Base-by-base conservation (phyloP, 768 basidiomycete species). In the Ramaria sp. region DNA sequence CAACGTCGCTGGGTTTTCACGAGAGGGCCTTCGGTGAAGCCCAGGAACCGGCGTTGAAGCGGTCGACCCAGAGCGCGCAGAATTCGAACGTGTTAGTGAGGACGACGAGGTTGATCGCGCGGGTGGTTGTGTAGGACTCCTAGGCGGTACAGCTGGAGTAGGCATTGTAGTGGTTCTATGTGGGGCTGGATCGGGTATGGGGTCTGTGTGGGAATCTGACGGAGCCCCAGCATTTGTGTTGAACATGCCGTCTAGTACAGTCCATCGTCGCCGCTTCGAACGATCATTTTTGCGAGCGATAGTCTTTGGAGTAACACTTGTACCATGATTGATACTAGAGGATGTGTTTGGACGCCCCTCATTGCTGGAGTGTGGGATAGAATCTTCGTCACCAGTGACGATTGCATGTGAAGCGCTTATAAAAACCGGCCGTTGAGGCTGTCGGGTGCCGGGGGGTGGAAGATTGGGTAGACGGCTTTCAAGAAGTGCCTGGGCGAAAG, bases 401-500 rank as follows among this genome's bases (percentile, higher is more conserved):
- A 67, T 63, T 1, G 73, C 66, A 63, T 70, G 69, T 7, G 79
- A 70, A n/a, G 75, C 57, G 15, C 75, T 68, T 27, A 90, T 70
- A 20, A 89, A 64, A 38, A 89, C 84, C 30, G 88, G 81, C 38
- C 84, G 78, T 64, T 90, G 87, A 10, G 81, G 74, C 51, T 70
- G 82, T 53, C 72, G 72, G 10, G 84, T 77, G 17, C 89, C 89
- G 37, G 74, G 72, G 17, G 88, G 88, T 15, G 89, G 86, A 13
- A 87, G 65, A 37, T 84, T 77, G 7, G 89, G 88, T 33, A 88
- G 68, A 38, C 89, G 82, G 62, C 88, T 90, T 71, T 92, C 89
- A 53, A 86, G 64, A 19, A 92, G 71, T 10, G 84, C 84, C 61
- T 91, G 81, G 0, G 77, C 82, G 42, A 92, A 76, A 27, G 81